Evolutionary conservation across 2,329 filamentous ascomycete genomes (phyloP).

Genomic region (Fusarium robinianum): DNA sequence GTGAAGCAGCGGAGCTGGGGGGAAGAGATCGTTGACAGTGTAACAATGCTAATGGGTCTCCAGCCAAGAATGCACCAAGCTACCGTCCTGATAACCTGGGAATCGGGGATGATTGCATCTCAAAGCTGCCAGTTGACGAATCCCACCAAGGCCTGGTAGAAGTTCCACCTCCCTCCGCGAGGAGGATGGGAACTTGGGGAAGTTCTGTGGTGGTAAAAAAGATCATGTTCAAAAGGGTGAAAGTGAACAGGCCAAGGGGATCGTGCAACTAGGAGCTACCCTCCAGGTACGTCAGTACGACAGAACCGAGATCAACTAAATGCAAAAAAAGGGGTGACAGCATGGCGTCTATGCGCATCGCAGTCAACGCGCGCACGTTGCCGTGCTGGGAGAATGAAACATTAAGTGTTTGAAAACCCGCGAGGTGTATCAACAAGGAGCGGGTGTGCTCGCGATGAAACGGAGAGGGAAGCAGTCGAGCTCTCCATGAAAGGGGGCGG

Average conservation of each 20-base stretch:
- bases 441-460: constrained; percentile 34
- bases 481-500: constrained; percentile 28
- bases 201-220: background rate
- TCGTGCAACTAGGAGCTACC: constrained; percentile 23
- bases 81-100: constrained; percentile 10
- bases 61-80: constrained; percentile 32
- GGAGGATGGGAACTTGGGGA: constrained; percentile 5
- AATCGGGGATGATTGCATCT: constrained; percentile 27
- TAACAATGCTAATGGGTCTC: constrained; percentile 26
- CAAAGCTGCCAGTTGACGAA: constrained; percentile 27
- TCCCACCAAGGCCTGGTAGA: constrained; percentile 22
- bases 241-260: constrained; percentile 14
- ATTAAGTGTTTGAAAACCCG: constrained; percentile 28
- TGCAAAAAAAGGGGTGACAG: constrained; percentile 13
- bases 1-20: constrained; percentile 31
- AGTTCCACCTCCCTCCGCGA: constrained; percentile 9
- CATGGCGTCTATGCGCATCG: constrained; percentile 26
- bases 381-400: constrained; percentile 33
- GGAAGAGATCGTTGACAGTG: constrained; percentile 35
- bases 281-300: constrained; percentile 15
- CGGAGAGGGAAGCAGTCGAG: constrained; percentile 34
- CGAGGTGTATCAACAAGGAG: constrained; percentile 21
- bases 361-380: constrained; percentile 37
- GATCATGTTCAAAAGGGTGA: constrained; percentile 3
- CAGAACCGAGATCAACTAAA: constrained; percentile 6